Conservation (phyloP, 305 asterid genomes). For the Fraxinus sp. region DNA sequence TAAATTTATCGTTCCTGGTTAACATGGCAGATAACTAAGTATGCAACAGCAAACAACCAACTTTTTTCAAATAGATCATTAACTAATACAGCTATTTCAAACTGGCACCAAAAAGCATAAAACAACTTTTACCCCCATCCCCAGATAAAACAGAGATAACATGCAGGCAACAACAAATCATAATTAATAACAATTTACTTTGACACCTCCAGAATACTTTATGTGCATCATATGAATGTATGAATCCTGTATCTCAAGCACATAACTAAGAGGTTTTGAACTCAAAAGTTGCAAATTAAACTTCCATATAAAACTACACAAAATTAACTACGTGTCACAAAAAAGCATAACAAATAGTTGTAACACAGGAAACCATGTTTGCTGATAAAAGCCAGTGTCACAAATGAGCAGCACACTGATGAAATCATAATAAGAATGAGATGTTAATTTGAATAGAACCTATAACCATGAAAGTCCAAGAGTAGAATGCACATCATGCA, state of each 20-base stretch:
- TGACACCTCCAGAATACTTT: not conserved
- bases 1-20: conserved; percentile 4
- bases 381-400: not conserved
- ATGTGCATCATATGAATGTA: not conserved
- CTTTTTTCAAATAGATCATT: not conserved
- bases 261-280: not conserved
- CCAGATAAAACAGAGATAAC: not conserved
- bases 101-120: not conserved
- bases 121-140: not conserved
- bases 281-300: conserved; percentile 10
- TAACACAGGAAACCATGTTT: not conserved
- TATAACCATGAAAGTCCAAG: conserved; percentile 6
- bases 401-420: not conserved
- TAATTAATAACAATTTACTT: not conserved
- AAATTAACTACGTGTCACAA: conserved; percentile 2
- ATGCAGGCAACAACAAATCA: not conserved
- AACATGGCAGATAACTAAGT: conserved; percentile 1
- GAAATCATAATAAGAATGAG: not conserved
- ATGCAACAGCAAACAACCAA: conserved; percentile 11
- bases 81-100: not conserved
- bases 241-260: not conserved
- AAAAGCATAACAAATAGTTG: conserved; percentile 4
- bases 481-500: conserved; percentile 9
- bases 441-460: conserved; percentile 9
- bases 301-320: not conserved